These are phyloP conservation scores for Eimeria praecox DNA, from an alignment of 169 alveolate genomes.

Conservation along the genomic window DNA sequence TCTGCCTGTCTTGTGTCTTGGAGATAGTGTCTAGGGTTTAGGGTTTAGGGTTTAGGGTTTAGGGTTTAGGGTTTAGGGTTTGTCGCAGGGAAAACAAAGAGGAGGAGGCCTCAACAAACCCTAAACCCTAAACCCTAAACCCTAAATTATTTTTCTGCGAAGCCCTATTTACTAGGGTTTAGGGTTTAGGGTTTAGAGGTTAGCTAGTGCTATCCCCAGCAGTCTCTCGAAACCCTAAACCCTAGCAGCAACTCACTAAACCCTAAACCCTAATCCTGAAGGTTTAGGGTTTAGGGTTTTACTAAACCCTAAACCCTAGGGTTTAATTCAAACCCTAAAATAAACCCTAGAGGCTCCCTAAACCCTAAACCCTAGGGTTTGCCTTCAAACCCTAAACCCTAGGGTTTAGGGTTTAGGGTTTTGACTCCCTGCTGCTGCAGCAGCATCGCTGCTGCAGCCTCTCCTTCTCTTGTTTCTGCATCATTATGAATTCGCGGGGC, in stretches of 20 bases:
- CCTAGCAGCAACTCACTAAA: not conserved
- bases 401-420: too few species aligned
- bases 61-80: slow-evolving; percentile 1
- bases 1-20: slow-evolving; percentile 29
- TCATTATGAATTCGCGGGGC: not conserved
- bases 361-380: slow-evolving; percentile 8
- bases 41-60: too few species aligned
- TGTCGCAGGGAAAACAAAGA: slow-evolving; percentile 42
- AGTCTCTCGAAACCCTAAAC: not conserved
- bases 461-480: not conserved
- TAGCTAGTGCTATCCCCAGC: too few species aligned
- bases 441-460: not conserved
- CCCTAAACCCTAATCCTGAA: slow-evolving; percentile 53
- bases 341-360: not conserved
- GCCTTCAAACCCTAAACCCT: not conserved
- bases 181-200: slow-evolving; percentile 9
- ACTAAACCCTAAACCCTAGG: slow-evolving; percentile 6
- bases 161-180: not conserved
- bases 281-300: not conserved
- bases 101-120: not conserved
- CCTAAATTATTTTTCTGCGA: not conserved
- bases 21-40: slow-evolving; percentile 70
- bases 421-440: not conserved
- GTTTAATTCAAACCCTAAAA: not conserved
- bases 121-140: slow-evolving; percentile 47